Conservation (phyloP, 176 grass and related monocot species). For the Oryza glaberrima region DNA sequence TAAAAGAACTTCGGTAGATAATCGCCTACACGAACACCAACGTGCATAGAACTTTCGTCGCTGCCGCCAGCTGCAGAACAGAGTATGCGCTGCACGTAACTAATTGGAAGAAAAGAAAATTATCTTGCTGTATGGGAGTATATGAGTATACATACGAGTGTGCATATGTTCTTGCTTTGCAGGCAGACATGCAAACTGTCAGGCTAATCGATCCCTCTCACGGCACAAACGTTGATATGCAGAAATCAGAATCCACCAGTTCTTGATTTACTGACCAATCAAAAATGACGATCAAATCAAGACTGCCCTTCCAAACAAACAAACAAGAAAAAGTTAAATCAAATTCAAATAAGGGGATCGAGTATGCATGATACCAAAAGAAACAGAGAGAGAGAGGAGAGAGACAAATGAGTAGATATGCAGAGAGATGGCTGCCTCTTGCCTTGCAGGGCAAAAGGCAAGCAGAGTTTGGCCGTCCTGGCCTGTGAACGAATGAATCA, state of each 20-base stretch:
- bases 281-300: not conserved
- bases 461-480: not conserved
- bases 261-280: not conserved
- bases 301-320: too few relatives aligned
- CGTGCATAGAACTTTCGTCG: conserved; percentile 24
- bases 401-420: too few relatives aligned
- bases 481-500: not conserved
- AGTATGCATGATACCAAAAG: not conserved
- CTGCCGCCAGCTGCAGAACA: not conserved
- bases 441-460: not conserved
- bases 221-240: not conserved
- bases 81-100: not conserved
- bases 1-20: not conserved
- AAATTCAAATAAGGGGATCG: not conserved
- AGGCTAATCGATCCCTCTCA: not conserved
- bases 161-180: not conserved
- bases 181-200: not conserved
- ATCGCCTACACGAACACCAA: not conserved
- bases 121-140: not conserved
- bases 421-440: too few relatives aligned
- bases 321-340: too few relatives aligned
- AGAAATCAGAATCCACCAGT: not conserved
- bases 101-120: not conserved
- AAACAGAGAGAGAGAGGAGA: not conserved
- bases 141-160: not conserved